Percentiles rank a stretch among this genome's conserved stretches.
Evolutionary conservation across 768 basidiomycete species (phyloP).

Genomic region (Omphalotus guepiniiformis): DNA sequence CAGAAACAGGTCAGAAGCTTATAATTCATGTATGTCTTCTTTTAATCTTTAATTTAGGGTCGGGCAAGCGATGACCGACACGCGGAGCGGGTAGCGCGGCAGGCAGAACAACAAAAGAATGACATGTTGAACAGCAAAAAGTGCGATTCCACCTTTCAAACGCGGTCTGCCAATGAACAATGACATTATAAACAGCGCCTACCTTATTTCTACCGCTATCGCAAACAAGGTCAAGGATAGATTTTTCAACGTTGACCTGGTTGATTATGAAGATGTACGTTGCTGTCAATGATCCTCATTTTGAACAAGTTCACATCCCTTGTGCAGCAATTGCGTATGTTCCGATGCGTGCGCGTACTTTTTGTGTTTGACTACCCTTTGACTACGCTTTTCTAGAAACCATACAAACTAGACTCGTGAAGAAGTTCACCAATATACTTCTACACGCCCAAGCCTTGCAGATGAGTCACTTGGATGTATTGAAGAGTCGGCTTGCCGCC

Average conservation of each 20-base stretch:
- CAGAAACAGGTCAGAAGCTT: slow-evolving; percentile 65
- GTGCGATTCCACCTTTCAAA: slow-evolving; percentile 30
- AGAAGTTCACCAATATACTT: slow-evolving; percentile 50
- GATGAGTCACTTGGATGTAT: slow-evolving; percentile 48
- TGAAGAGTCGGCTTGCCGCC: slow-evolving; percentile 46
- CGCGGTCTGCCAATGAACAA: not conserved
- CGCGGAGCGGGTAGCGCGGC: slow-evolving; percentile 66
- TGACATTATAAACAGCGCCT: slow-evolving; percentile 40
- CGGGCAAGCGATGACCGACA: slow-evolving; percentile 71
- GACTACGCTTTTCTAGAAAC: slow-evolving; percentile 40
- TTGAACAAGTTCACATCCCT: not conserved
- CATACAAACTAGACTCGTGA: slow-evolving; percentile 63
- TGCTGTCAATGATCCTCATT: not conserved
- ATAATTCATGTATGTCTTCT: not conserved
- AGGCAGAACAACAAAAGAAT: slow-evolving; percentile 68
- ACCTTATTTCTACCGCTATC: slow-evolving; percentile 64
- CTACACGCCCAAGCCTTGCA: slow-evolving; percentile 58
- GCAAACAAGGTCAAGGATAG: slow-evolving; percentile 68
- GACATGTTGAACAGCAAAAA: slow-evolving; percentile 85
- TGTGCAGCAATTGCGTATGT: slow-evolving; percentile 65
- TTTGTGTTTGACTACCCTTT: not conserved
- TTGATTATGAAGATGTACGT: slow-evolving; percentile 66
- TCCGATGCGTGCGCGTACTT: slow-evolving; percentile 8
- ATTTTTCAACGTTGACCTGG: slow-evolving; percentile 69
- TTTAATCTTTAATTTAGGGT: slow-evolving; percentile 36